phyloP scores from a whole-genome alignment of 148 eudicot genomes.

The Fagopyrum tataricum region DNA sequence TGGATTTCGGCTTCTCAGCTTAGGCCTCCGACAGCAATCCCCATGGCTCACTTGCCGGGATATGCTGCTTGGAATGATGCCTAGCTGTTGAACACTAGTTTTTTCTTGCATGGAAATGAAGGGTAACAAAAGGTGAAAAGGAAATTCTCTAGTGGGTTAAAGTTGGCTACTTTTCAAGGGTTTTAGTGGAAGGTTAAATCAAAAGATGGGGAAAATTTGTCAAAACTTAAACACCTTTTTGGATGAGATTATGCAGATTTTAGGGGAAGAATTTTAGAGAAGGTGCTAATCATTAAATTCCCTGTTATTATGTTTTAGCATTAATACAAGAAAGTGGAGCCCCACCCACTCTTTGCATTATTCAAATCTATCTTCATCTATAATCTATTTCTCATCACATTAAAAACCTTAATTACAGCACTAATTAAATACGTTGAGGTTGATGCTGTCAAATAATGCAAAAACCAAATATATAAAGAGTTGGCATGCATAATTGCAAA shows the following conservation, averaged over 20 bases:
- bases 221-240: conserved; percentile 8
- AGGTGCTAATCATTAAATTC: conserved; percentile 2
- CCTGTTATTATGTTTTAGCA: conserved; percentile 5
- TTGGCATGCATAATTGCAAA: conserved; percentile 9
- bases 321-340: not conserved
- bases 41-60: conserved; percentile 52
- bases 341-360: conserved; percentile 7
- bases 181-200: conserved; percentile 3
- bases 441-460: not conserved
- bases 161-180: conserved; percentile 2
- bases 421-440: too few relatives aligned
- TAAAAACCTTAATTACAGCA: not conserved
- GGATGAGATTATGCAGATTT: not conserved
- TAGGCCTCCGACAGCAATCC: conserved; percentile 24
- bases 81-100: conserved; percentile 3
- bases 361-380: not conserved
- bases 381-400: not conserved
- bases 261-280: not conserved
- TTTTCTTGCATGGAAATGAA: conserved; percentile 7
- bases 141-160: conserved; percentile 3
- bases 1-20: conserved; percentile 40
- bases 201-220: conserved; percentile 10
- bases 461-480: not conserved
- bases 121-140: not conserved
- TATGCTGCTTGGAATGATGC: conserved; percentile 66